phyloP scores from a whole-genome alignment of 345 rosid species.

The Corchorus olitorius region DNA sequence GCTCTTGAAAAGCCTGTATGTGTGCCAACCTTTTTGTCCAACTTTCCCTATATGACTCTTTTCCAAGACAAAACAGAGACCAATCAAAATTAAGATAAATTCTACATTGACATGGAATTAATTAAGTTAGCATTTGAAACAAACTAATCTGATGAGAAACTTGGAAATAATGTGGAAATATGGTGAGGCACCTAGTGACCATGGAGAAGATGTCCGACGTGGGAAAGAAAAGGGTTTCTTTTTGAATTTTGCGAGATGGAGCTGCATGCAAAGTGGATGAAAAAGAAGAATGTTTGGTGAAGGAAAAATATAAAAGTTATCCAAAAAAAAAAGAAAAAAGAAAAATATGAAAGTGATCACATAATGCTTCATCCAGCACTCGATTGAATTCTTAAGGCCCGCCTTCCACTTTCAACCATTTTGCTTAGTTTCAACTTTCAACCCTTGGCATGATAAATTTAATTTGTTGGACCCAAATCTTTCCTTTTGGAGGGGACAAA shows the following conservation, averaged over 20 bases:
- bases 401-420: background rate
- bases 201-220: too few species aligned
- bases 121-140: too few species aligned
- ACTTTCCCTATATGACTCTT: background rate
- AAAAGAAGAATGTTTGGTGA: background rate
- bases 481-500: background rate
- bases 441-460: background rate
- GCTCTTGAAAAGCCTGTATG: background rate
- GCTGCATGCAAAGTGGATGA: constrained; percentile 6
- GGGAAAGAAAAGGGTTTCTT: background rate
- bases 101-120: background rate
- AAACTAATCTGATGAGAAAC: too few species aligned
- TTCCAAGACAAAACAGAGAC: background rate
- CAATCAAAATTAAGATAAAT: background rate
- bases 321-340: too few species aligned
- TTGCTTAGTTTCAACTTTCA: background rate
- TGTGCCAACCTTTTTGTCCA: background rate
- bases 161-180: background rate
- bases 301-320: background rate
- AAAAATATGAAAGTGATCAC: background rate
- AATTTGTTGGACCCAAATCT: background rate
- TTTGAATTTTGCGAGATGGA: too few species aligned
- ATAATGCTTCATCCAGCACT: background rate
- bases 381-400: background rate
- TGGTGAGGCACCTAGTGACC: constrained; percentile 15